Evolutionary conservation across 225 moss, liverwort and hornwort species (phyloP).

Genomic region (Physcomitrellopsis africana): DNA sequence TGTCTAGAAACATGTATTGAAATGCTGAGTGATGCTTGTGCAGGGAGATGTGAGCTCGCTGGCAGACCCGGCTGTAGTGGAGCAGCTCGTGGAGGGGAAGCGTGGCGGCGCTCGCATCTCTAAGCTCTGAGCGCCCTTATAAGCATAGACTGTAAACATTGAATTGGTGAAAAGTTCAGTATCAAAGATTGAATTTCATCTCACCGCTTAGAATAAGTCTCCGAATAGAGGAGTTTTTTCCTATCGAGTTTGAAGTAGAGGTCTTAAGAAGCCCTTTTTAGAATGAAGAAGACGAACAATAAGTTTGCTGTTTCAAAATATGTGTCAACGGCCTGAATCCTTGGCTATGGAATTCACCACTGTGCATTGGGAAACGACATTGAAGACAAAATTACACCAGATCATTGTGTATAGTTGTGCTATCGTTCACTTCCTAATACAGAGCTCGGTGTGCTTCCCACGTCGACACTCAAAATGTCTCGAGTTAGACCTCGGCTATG

Average conservation of each 20-base stretch:
- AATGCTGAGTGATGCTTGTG: constrained; percentile 3
- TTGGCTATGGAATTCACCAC: not conserved
- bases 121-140: constrained; percentile 12
- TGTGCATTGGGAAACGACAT: not conserved
- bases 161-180: not conserved
- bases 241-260: constrained; percentile 19
- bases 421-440: no score
- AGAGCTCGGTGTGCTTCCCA: no score
- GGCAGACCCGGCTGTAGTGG: constrained; percentile 65
- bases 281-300: not conserved
- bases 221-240: not conserved
- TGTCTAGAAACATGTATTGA: not conserved
- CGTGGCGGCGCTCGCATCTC: constrained; percentile 14
- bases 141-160: not conserved
- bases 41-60: constrained; percentile 81
- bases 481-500: no score
- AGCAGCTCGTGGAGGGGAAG: constrained; percentile 50
- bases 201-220: no score
- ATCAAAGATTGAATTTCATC: not conserved
- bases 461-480: no score
- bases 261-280: not conserved
- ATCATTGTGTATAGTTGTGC: no score
- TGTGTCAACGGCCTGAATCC: constrained; percentile 6
- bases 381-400: not conserved
- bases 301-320: not conserved